Percentiles rank a stretch among this genome's conserved stretches.
phyloP scores from a whole-genome alignment of 2,329 filamentous ascomycete genomes.

The Arthrobotrys sphaeroides region DNA sequence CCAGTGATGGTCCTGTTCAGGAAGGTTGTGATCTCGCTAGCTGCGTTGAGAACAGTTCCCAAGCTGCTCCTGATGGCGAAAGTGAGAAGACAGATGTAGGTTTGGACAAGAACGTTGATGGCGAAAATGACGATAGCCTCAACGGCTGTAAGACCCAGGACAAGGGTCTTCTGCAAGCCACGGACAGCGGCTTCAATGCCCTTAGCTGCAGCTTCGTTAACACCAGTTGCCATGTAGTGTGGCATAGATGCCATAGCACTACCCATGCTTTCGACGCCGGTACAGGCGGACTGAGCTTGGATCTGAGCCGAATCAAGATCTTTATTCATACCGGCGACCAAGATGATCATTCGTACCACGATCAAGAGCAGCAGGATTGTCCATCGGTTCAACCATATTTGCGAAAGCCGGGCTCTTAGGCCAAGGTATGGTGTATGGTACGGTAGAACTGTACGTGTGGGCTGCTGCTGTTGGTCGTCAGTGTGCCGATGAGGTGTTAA shows the following conservation, averaged over 20 bases:
- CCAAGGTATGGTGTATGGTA: slow-evolving; percentile 90
- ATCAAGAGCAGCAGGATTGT: slow-evolving; percentile 88
- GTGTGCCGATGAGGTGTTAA: slow-evolving; percentile 25
- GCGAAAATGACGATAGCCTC: slow-evolving; percentile 89
- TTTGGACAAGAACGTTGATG: slow-evolving; percentile 89
- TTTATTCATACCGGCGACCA: slow-evolving; percentile 75
- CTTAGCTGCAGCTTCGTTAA: slow-evolving; percentile 83
- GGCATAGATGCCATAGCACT: slow-evolving; percentile 98
- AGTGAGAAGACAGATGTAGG: slow-evolving; percentile 88
- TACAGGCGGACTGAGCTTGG: slow-evolving; percentile 88
- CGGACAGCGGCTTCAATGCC: slow-evolving; percentile 82
- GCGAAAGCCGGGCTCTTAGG: slow-evolving; percentile 85
- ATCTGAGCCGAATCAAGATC: slow-evolving; percentile 78
- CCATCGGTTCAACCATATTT: slow-evolving; percentile 98
- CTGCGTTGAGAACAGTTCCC: slow-evolving; percentile 72
- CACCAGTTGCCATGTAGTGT: slow-evolving; percentile 86
- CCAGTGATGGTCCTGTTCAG: slow-evolving; percentile 68
- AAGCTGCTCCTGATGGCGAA: slow-evolving; percentile 82
- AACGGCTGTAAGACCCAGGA: slow-evolving; percentile 81
- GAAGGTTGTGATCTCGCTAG: slow-evolving; percentile 70
- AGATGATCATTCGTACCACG: slow-evolving; percentile 80
- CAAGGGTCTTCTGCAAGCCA: slow-evolving; percentile 80
- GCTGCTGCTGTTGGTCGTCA: slow-evolving; percentile 6
- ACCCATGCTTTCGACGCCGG: slow-evolving; percentile 88
- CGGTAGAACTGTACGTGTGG: slow-evolving; percentile 60